A percentile compares a stretch with the other conserved stretches of the same genome.
phyloP scores from a whole-genome alignment of 148 eudicot genomes.

The Rhododendron vialii region DNA sequence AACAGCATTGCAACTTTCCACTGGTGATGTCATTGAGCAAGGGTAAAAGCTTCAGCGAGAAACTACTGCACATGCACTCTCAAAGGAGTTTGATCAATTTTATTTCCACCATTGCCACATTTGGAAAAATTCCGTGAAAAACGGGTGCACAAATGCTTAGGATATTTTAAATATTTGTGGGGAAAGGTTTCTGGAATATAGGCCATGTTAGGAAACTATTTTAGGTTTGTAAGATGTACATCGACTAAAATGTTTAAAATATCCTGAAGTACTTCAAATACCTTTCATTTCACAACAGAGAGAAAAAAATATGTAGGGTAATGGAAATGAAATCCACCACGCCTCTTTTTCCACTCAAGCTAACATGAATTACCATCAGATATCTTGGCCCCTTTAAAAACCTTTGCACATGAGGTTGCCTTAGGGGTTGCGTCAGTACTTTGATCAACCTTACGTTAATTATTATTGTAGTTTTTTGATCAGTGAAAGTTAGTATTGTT shows the following conservation, averaged over 20 bases:
- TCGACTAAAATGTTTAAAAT: neutral
- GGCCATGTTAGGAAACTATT: neutral
- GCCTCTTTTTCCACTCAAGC: neutral
- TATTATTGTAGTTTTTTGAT: neutral
- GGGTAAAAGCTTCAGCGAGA: neutral
- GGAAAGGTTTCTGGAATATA: neutral
- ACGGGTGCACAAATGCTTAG: neutral
- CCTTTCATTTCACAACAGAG: neutral
- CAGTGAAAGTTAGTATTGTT: neutral
- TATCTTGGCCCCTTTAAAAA: neutral
- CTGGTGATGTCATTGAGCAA: neutral
- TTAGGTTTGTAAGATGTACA: neutral
- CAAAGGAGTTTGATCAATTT: neutral
- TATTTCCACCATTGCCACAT: neutral
- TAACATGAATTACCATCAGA: neutral
- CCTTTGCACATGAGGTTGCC: neutral
- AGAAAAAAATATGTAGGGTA: neutral
- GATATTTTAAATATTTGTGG: neutral
- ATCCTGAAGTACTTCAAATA: neutral
- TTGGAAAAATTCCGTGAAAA: neutral
- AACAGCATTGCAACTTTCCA: neutral
- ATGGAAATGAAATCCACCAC: neutral
- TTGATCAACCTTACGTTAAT: neutral
- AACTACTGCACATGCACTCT: neutral
- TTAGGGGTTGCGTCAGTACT: neutral